Evolutionary conservation across 805 yeast species (phyloP), one percentile per base, ranked within the genome.

Genomic region (Wickerhamiella brachini): DNA sequence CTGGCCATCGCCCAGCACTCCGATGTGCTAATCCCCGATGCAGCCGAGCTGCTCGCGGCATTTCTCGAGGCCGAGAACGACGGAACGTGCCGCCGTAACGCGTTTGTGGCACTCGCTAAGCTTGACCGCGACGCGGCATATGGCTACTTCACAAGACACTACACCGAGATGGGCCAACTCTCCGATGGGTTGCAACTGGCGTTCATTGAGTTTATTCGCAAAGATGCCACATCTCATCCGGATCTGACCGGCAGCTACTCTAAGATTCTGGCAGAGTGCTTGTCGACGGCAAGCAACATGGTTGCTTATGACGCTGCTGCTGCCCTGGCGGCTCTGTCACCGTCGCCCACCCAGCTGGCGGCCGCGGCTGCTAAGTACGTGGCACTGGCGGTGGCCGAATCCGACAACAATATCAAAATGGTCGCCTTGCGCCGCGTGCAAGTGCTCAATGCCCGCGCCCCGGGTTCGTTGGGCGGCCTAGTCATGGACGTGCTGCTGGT

Each of bases 351-450:
- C 18, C 79, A 84, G 18, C 75, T 90, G 51, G 71, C 80, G 50
- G 77, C 81, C 55, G 93, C 95, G 15, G 97, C 95, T 41, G 68
- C 80, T 51, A 87, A 87, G 66, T 83, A 87, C 62, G 80, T 90
- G 54, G 95, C 86, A 53, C 74, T 93, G 59, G 95, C 96, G 34
- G 81, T 82, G 59, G 85, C 83, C 64, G 97, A 88, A 65, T 76
- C 95, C n/a, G 97, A 93, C 68, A 89, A 85, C 70, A 93, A 89
- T 63, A 89, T 90, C 60, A 94, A 94, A 68, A 76, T 93, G 57
- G 89, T 90, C 62, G 93, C 95, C 20, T 74, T 93, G 62, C 93
- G 87, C 63, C 79, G 94, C 66, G 81, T 93, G 54, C 78, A 77
- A 59, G 87, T 83, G 50, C 77, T 93, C 49, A 83, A 85, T 62